phyloP scores from a whole-genome alignment of 2,329 filamentous ascomycete species.

The Beauveria scarabaeidicola region DNA sequence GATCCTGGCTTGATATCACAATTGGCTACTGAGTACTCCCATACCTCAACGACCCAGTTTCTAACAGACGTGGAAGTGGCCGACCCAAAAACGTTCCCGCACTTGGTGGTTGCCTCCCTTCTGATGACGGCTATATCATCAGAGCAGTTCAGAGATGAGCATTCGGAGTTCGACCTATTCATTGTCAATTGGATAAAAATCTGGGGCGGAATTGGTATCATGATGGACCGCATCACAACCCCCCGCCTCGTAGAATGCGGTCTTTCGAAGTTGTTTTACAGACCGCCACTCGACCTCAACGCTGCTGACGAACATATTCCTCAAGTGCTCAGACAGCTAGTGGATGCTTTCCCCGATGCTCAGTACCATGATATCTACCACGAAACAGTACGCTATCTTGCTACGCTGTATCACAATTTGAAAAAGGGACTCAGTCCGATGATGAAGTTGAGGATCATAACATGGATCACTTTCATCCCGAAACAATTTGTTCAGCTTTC shows the following conservation, averaged over 20 bases:
- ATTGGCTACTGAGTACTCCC: background rate
- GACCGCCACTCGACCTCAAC: background rate
- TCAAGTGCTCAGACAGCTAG: background rate
- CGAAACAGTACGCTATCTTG: slow-evolving; percentile 39
- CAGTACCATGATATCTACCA: slow-evolving; percentile 27
- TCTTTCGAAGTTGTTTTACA: background rate
- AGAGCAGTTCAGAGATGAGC: slow-evolving; percentile 40
- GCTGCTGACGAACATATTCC: background rate
- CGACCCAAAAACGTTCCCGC: slow-evolving; percentile 36
- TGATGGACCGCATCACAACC: background rate
- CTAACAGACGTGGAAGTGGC: slow-evolving; percentile 30
- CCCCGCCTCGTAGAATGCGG: background rate
- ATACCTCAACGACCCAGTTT: background rate
- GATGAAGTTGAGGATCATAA: slow-evolving; percentile 41
- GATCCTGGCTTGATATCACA: background rate
- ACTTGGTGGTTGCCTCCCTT: slow-evolving; percentile 43
- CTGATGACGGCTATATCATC: slow-evolving; percentile 43
- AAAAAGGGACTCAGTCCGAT: slow-evolving; percentile 33
- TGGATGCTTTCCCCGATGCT: slow-evolving; percentile 24
- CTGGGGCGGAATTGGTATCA: slow-evolving; percentile 39
- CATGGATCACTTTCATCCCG: slow-evolving; percentile 44
- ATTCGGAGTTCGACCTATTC: slow-evolving; percentile 32
- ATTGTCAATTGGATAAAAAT: slow-evolving; percentile 49
- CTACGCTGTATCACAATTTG: slow-evolving; percentile 44
- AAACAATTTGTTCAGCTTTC: slow-evolving; percentile 35